These are phyloP conservation scores for Aureobasidium namibiae DNA, from an alignment of 2,329 filamentous ascomycete genomes.

Conservation along the genomic window DNA sequence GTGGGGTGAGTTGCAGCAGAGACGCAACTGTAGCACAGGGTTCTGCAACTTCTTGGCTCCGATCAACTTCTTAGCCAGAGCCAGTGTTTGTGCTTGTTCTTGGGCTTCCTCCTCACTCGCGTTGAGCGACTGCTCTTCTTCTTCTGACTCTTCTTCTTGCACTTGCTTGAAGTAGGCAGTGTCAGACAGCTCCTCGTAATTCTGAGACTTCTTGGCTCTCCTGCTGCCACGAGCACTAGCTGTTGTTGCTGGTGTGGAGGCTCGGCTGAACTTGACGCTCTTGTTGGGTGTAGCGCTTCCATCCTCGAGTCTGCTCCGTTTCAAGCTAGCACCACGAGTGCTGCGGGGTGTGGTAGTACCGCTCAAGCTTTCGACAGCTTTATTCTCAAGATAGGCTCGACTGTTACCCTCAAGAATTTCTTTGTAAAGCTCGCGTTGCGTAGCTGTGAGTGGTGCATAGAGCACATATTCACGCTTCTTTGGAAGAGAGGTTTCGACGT, in stretches of 20 bases:
- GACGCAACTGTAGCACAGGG: slow-evolving; percentile 79
- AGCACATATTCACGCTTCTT: slow-evolving; percentile 96
- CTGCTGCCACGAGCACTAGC: slow-evolving; percentile 39
- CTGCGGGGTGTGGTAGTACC: slow-evolving; percentile 42
- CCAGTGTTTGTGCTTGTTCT: slow-evolving; percentile 58
- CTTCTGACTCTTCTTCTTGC: slow-evolving; percentile 34
- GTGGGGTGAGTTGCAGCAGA: slow-evolving; percentile 89
- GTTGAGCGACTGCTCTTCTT: slow-evolving; percentile 29
- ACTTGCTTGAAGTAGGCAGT: slow-evolving; percentile 75
- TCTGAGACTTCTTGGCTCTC: slow-evolving; percentile 47
- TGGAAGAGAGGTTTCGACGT: slow-evolving; percentile 84
- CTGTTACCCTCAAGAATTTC: slow-evolving; percentile 55
- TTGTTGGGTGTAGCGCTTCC: slow-evolving; percentile 51
- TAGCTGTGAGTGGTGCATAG: slow-evolving; percentile 82
- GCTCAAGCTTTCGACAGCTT: slow-evolving; percentile 59
- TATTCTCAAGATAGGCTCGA: slow-evolving; percentile 59
- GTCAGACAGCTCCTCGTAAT: slow-evolving; percentile 66
- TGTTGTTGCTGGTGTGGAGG: slow-evolving; percentile 59
- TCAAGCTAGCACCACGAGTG: slow-evolving; percentile 39
- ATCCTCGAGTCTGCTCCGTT: slow-evolving; percentile 45
- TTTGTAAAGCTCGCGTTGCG: slow-evolving; percentile 86
- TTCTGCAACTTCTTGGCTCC: slow-evolving; percentile 87
- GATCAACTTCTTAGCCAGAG: slow-evolving; percentile 81
- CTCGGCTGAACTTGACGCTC: slow-evolving; percentile 64
- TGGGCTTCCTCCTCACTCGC: slow-evolving; percentile 51